Conservation (phyloP, 2,329 filamentous ascomycete species). For the Exophiala spinifera region DNA sequence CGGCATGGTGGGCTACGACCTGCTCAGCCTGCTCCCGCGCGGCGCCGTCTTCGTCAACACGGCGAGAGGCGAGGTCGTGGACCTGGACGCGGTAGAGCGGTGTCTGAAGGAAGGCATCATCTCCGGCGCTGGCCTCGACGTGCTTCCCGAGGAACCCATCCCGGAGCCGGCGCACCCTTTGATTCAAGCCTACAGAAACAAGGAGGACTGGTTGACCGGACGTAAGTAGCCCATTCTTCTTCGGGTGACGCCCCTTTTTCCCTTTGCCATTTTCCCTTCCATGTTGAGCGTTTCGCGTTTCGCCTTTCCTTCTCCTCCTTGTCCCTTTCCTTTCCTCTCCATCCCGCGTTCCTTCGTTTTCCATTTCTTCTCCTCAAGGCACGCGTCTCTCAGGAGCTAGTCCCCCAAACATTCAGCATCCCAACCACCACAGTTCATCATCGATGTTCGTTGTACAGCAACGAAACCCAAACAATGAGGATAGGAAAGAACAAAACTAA, state of each 20-base stretch:
- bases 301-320: neutral
- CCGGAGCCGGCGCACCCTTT: slow-evolving; percentile 25
- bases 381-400: too few relatives aligned
- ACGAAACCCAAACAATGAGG: too few relatives aligned
- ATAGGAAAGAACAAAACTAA: neutral
- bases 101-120: slow-evolving; percentile 24
- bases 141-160: slow-evolving; percentile 27
- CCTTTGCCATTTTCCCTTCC: neutral
- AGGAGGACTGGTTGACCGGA: slow-evolving; percentile 25
- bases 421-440: too few relatives aligned
- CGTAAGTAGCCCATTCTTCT: too few relatives aligned
- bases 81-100: slow-evolving; percentile 53
- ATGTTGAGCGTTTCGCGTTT: too few relatives aligned
- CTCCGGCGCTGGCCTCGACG: slow-evolving; percentile 25
- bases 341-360: too few relatives aligned
- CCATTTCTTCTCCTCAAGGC: too few relatives aligned
- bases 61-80: slow-evolving; percentile 62
- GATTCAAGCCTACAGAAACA: slow-evolving; percentile 25
- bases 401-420: too few relatives aligned
- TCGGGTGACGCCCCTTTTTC: too few relatives aligned
- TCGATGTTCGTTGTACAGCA: too few relatives aligned
- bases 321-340: too few relatives aligned
- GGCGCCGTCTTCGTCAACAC: slow-evolving; percentile 65
- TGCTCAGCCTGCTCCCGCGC: slow-evolving; percentile 56
- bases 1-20: slow-evolving; percentile 57